Percentiles rank a stretch among this genome's conserved stretches.
These are phyloP conservation scores for Sarocladium oryzae DNA, from an alignment of 2,329 filamentous ascomycete genomes.

Conservation along the genomic window DNA sequence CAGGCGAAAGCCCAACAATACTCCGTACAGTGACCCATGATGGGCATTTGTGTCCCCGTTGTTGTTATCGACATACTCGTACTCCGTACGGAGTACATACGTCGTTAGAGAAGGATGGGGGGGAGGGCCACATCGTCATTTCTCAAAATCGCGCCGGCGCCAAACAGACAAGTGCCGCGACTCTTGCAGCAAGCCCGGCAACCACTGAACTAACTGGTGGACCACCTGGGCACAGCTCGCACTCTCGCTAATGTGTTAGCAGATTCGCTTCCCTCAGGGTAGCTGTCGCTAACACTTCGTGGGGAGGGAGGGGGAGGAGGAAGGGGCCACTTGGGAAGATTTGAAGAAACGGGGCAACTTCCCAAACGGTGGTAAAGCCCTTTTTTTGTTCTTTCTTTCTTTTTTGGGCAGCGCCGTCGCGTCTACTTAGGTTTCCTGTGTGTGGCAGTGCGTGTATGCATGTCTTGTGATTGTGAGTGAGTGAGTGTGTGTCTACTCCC, in stretches of 20 bases:
- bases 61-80: background rate
- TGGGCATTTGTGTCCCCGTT: background rate
- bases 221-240: too few species aligned
- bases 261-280: background rate
- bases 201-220: too few species aligned
- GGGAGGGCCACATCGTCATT: background rate
- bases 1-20: too few species aligned
- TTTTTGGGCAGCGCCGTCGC: background rate
- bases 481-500: too few species aligned
- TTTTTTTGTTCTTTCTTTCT: background rate
- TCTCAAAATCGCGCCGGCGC: background rate
- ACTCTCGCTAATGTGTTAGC: constrained; percentile 4
- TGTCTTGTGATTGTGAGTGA: background rate
- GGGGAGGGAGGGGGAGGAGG: too few species aligned
- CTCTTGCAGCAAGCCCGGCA: too few species aligned
- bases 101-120: too few species aligned
- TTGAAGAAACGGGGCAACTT: constrained; percentile 8
- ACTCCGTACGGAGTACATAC: too few species aligned
- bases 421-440: background rate
- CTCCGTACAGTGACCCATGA: background rate
- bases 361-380: constrained; percentile 7
- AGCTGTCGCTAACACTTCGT: too few species aligned
- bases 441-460: background rate
- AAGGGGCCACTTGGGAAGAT: background rate
- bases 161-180: constrained; percentile 5